phyloP scores from a whole-genome alignment of 768 basidiomycete genomes.

The Udeniomyces megalosporus region DNA sequence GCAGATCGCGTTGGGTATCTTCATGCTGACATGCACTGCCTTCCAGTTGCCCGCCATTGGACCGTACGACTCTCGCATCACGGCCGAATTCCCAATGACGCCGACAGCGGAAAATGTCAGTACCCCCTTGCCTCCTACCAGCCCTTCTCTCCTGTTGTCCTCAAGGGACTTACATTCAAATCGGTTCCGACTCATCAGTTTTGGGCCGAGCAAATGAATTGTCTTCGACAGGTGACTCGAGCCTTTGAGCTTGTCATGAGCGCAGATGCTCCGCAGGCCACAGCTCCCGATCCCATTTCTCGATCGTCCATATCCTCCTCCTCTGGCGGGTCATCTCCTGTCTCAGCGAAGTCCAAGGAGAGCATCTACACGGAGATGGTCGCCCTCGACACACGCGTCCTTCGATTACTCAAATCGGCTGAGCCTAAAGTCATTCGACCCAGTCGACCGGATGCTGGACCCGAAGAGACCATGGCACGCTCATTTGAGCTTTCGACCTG shows the following conservation, averaged over 20 bases:
- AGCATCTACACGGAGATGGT: slow-evolving; percentile 11
- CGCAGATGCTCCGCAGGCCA: background rate
- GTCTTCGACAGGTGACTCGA: background rate
- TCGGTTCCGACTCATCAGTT: background rate
- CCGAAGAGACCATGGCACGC: slow-evolving; percentile 6
- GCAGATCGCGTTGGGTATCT: too few relatives aligned
- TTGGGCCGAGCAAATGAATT: background rate
- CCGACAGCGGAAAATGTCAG: background rate
- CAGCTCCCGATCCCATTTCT: background rate
- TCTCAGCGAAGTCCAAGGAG: background rate
- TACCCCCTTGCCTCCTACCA: background rate
- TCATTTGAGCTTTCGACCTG: slow-evolving; percentile 2
- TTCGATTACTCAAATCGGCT: background rate
- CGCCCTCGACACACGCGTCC: slow-evolving; percentile 4
- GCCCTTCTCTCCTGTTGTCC: background rate
- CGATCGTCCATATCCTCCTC: background rate
- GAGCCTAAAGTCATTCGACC: background rate
- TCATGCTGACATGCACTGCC: too few relatives aligned
- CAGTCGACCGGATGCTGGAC: background rate
- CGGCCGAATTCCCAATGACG: slow-evolving; percentile 1
- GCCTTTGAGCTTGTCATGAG: slow-evolving; percentile 6
- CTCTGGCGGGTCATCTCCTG: background rate
- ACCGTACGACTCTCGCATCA: slow-evolving; percentile 11
- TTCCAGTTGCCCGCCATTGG: slow-evolving; percentile 1
- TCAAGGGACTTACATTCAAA: background rate